These are phyloP conservation scores for Mycena galopus DNA, from an alignment of 768 basidiomycete genomes.

Conservation along the genomic window DNA sequence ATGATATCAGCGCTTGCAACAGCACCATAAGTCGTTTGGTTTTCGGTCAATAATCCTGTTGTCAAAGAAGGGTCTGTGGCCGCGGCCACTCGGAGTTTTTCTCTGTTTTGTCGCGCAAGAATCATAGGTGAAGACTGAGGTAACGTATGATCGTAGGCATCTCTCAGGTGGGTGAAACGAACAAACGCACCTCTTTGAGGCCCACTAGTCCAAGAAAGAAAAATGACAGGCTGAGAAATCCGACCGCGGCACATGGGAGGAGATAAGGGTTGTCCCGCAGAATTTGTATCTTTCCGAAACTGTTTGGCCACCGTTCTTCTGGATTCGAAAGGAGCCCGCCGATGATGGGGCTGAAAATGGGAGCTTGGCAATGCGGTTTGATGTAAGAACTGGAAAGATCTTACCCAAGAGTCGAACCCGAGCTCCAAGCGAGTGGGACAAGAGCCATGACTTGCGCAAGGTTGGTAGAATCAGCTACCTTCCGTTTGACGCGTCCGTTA, in stretches of 20 bases:
- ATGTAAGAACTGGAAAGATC: background rate
- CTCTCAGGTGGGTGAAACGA: background rate
- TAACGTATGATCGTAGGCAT: background rate
- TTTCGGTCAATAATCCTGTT: slow-evolving; percentile 11
- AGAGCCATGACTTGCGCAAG: slow-evolving; percentile 37
- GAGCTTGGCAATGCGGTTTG: background rate
- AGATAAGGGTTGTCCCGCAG: slow-evolving; percentile 47
- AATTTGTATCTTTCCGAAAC: slow-evolving; percentile 40
- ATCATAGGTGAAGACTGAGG: slow-evolving; percentile 34
- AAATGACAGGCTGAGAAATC: slow-evolving; percentile 34
- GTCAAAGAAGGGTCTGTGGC: slow-evolving; percentile 24
- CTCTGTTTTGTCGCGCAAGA: slow-evolving; percentile 22
- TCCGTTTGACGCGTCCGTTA: background rate
- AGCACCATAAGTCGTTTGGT: slow-evolving; percentile 25
- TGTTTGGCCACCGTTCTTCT: slow-evolving; percentile 39
- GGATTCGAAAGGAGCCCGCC: slow-evolving; percentile 46
- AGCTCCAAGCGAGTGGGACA: slow-evolving; percentile 37
- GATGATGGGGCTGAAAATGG: slow-evolving; percentile 34
- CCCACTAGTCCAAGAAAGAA: slow-evolving; percentile 38
- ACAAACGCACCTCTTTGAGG: slow-evolving; percentile 44
- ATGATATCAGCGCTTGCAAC: slow-evolving; percentile 4
- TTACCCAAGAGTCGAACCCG: slow-evolving; percentile 38
- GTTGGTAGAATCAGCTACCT: slow-evolving; percentile 39
- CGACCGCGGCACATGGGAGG: slow-evolving; percentile 45
- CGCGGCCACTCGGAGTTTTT: background rate